A percentile compares a stretch with the other conserved stretches of the same genome.
phyloP scores from a whole-genome alignment of 176 grass and related monocot species.

The Juncus effusus region DNA sequence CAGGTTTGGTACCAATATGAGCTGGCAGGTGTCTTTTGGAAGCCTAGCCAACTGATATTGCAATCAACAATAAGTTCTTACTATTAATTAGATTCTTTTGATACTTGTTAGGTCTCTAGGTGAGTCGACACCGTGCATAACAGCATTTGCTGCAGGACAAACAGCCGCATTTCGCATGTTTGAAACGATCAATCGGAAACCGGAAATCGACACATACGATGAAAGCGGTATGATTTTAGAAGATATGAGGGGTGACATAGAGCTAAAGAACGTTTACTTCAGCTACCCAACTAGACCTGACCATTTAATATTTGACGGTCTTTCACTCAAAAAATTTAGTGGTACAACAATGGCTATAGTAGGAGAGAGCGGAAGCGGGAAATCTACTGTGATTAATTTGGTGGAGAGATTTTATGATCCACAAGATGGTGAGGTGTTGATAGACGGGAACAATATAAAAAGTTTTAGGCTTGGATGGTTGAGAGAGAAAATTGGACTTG shows the following conservation, averaged over 20 bases:
- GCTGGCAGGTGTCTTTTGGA: slow-evolving; percentile 7
- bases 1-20: neutral
- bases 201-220: slow-evolving; percentile 67
- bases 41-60: slow-evolving; percentile 16
- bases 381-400: slow-evolving; percentile 71
- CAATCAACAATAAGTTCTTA: neutral
- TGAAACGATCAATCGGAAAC: slow-evolving; percentile 66
- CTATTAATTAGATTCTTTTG: neutral
- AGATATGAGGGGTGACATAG: slow-evolving; percentile 67
- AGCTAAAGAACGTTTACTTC: slow-evolving; percentile 65
- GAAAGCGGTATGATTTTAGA: slow-evolving; percentile 51
- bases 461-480: slow-evolving; percentile 71
- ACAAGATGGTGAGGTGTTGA: slow-evolving; percentile 59
- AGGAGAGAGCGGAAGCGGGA: slow-evolving; percentile 84
- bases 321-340: slow-evolving; percentile 52
- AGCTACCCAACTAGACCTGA: slow-evolving; percentile 64
- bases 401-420: slow-evolving; percentile 84
- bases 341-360: slow-evolving; percentile 65
- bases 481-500: slow-evolving; percentile 79
- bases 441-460: slow-evolving; percentile 62
- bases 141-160: slow-evolving; percentile 68
- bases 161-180: slow-evolving; percentile 88
- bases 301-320: slow-evolving; percentile 70
- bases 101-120: slow-evolving; percentile 51
- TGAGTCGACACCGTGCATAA: slow-evolving; percentile 66